A percentile compares a stretch with the other conserved stretches of the same genome.
Conservation (phyloP, 768 basidiomycete genomes). For the Tricholoma hemisulphureum region DNA sequence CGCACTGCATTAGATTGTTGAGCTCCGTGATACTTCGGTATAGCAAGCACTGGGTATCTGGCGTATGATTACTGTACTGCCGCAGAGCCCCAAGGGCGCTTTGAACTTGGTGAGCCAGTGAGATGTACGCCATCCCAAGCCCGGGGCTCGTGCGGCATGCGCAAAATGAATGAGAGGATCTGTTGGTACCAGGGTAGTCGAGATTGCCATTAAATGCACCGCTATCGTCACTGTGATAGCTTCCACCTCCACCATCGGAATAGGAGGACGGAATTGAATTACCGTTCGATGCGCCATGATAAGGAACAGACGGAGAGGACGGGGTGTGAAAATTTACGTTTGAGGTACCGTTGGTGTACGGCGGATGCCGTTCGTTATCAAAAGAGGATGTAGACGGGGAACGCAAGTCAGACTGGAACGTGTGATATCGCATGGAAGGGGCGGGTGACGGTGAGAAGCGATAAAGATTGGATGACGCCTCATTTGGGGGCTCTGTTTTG, state of each 20-base stretch:
- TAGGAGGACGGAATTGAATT: constrained; percentile 34
- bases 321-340: constrained; percentile 24
- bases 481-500: constrained; percentile 62
- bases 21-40: constrained; percentile 62
- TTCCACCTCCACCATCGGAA: constrained; percentile 36
- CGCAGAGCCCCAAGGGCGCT: constrained; percentile 54
- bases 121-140: constrained; percentile 55
- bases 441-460: constrained; percentile 66
- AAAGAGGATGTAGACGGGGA: constrained; percentile 36
- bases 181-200: constrained; percentile 21
- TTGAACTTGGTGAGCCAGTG: constrained; percentile 64
- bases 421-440: constrained; percentile 53
- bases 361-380: constrained; percentile 36
- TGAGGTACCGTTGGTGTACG: constrained; percentile 14
- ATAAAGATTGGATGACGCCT: constrained; percentile 56
- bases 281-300: constrained; percentile 21
- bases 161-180: constrained; percentile 45
- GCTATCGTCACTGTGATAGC: constrained; percentile 42
- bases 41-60: constrained; percentile 52
- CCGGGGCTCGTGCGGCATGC: constrained; percentile 64
- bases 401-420: constrained; percentile 47
- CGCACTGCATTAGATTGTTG: constrained; percentile 64
- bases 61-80: constrained; percentile 59
- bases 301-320: constrained; percentile 25
- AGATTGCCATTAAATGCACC: constrained; percentile 37